Evolutionary conservation across 345 rosid genomes (phyloP).

Genomic region (Bruguiera gymnorhiza): DNA sequence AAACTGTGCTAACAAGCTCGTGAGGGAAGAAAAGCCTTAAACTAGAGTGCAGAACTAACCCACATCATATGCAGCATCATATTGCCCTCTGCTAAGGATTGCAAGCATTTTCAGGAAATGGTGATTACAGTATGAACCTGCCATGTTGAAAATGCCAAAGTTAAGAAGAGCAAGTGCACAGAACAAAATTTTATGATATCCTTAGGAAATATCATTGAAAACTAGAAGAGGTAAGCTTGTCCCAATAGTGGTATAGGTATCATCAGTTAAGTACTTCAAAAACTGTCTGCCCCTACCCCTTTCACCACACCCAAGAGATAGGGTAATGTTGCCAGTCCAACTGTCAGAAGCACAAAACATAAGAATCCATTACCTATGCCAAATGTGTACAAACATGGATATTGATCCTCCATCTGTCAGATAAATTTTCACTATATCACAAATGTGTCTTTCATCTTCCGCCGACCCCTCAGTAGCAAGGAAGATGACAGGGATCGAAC

Average conservation of each 20-base stretch:
- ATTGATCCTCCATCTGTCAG: constrained; percentile 45
- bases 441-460: constrained; percentile 83
- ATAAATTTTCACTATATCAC: constrained; percentile 60
- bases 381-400: constrained; percentile 73
- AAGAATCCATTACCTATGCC: constrained; percentile 59
- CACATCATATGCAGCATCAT: constrained; percentile 63
- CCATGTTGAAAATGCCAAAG: constrained; percentile 2
- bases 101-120: constrained; percentile 81
- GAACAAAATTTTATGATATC: background rate
- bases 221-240: background rate
- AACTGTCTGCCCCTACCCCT: background rate
- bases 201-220: background rate
- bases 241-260: background rate
- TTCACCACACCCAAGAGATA: background rate
- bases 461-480: constrained; percentile 88
- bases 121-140: constrained; percentile 92
- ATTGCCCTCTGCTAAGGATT: constrained; percentile 59
- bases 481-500: constrained; percentile 71
- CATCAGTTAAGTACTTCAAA: background rate
- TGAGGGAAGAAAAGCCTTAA: background rate
- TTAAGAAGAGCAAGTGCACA: background rate
- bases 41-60: constrained; percentile 37
- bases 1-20: background rate
- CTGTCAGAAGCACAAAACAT: background rate
- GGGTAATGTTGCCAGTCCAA: constrained; percentile 1